Evolutionary conservation across 495 filamentous ascomycete species (phyloP).

Genomic region (Paragyromitra xinjiangensis): DNA sequence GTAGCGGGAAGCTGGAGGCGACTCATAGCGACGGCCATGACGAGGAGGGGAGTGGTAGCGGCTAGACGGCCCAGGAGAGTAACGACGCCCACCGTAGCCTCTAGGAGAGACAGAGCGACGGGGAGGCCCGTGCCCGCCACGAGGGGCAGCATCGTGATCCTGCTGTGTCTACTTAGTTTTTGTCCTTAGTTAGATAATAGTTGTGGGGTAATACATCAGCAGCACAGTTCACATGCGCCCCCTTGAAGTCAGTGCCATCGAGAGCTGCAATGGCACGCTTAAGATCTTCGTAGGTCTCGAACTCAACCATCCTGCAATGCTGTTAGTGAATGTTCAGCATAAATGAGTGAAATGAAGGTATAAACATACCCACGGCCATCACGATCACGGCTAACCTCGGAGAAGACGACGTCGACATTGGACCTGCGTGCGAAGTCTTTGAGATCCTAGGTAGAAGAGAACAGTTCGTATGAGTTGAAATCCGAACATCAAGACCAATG

Average conservation of each 20-base stretch:
- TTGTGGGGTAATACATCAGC: conserved; percentile 72
- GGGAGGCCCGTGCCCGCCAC: conserved; percentile 52
- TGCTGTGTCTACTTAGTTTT: conserved; percentile 21
- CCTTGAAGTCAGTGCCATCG: conserved; percentile 90
- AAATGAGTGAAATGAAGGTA: conserved; percentile 15
- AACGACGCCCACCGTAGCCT: conserved; percentile 52
- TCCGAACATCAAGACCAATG: conserved; percentile 60
- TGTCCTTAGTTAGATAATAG: neutral
- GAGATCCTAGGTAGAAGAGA: conserved; percentile 79
- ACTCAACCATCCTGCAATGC: conserved; percentile 88
- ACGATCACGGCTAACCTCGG: conserved; percentile 91
- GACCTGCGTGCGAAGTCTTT: conserved; percentile 99
- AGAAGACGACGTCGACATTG: conserved; percentile 97
- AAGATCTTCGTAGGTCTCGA: conserved; percentile 89
- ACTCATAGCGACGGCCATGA: conserved; percentile 55
- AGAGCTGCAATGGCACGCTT: conserved; percentile 92
- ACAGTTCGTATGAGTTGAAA: conserved; percentile 67
- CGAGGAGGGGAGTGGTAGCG: conserved; percentile 57
- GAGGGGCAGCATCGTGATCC: conserved; percentile 47
- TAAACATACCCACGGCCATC: conserved; percentile 87
- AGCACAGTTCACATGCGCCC: conserved; percentile 78
- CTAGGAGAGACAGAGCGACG: conserved; percentile 56
- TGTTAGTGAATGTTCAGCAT: conserved; percentile 7
- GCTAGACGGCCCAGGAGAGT: conserved; percentile 52
- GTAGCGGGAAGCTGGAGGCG: conserved; percentile 50